Conservation (phyloP, 2,329 filamentous ascomycete species). For the Rutstroemia sp. region DNA sequence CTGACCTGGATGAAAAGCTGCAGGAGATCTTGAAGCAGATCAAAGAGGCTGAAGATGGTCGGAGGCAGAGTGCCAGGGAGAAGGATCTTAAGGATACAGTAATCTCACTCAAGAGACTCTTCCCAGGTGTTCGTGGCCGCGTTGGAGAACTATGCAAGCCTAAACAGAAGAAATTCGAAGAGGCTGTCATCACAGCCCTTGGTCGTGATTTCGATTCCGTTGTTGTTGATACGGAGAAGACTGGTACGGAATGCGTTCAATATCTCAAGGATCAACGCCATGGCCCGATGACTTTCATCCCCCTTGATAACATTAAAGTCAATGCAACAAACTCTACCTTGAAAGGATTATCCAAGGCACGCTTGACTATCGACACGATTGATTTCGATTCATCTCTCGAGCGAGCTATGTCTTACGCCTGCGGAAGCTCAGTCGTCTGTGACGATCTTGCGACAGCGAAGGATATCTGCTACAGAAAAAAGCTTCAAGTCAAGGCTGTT, state of each 20-base stretch:
- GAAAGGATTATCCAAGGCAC: conserved; percentile 79
- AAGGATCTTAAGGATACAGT: conserved; percentile 74
- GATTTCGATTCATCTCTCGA: conserved; percentile 86
- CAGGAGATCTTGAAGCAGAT: conserved; percentile 73
- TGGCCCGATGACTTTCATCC: conserved; percentile 87
- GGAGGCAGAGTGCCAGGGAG: conserved; percentile 79
- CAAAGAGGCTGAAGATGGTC: conserved; percentile 77
- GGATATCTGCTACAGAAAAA: conserved; percentile 77
- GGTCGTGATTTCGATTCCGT: conserved; percentile 92
- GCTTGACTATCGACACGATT: conserved; percentile 91
- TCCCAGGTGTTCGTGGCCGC: conserved; percentile 83
- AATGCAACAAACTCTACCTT: conserved; percentile 83
- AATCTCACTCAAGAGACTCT: conserved; percentile 79
- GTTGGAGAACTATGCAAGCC: conserved; percentile 89
- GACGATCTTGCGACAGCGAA: conserved; percentile 83
- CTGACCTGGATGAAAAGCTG: conserved; percentile 87
- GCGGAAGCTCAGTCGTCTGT: conserved; percentile 90
- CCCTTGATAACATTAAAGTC: conserved; percentile 94
- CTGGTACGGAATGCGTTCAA: conserved; percentile 86
- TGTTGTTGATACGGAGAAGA: conserved; percentile 91
- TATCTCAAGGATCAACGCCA: conserved; percentile 87
- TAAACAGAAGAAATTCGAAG: conserved; percentile 94
- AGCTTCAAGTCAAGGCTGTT: conserved; percentile 84
- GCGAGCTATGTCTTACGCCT: conserved; percentile 90
- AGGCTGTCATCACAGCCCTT: conserved; percentile 85